These are phyloP conservation scores for Volvox africanus DNA, from an alignment of 139 green algal species.

Conservation along the genomic window DNA sequence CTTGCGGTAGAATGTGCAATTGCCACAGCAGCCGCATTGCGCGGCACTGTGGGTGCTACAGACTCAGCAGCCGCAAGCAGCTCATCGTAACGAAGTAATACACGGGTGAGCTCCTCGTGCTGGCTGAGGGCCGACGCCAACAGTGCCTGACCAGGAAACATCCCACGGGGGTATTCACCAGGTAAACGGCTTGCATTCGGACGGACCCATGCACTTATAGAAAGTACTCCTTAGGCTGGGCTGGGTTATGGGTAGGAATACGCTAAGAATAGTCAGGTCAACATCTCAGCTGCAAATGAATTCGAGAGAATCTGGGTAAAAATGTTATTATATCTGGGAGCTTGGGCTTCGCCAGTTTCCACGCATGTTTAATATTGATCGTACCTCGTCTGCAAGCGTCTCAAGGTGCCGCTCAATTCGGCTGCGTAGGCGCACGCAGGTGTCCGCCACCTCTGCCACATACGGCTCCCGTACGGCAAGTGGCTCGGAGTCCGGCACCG, in stretches of 20 bases:
- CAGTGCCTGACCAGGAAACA: conserved; percentile 32
- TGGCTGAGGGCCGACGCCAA: conserved; percentile 10
- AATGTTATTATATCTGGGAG: too few relatives aligned
- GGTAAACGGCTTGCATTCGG: too few relatives aligned
- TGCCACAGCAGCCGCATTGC: conserved; percentile 8
- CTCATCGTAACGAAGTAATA: conserved; percentile 40
- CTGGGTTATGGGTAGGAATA: too few relatives aligned
- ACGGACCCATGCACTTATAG: too few relatives aligned
- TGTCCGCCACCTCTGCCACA: conserved; percentile 62
- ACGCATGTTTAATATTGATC: not conserved
- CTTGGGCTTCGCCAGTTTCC: too few relatives aligned
- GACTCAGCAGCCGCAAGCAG: conserved; percentile 35
- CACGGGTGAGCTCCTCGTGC: conserved; percentile 40
- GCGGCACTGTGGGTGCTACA: not conserved
- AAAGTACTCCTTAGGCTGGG: too few relatives aligned
- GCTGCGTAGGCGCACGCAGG: conserved; percentile 45
- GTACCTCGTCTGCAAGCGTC: conserved; percentile 29
- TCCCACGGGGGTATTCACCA: too few relatives aligned
- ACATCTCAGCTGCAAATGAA: too few relatives aligned
- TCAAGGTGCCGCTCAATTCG: conserved; percentile 4
- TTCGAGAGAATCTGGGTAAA: too few relatives aligned
- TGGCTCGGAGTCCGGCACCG: conserved; percentile 42
- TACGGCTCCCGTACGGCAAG: conserved; percentile 57
- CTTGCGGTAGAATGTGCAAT: not conserved
- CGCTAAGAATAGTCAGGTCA: too few relatives aligned